Evolutionary conservation across 257 asterid genomes (phyloP).

Genomic region (Nicotiana paniculata): DNA sequence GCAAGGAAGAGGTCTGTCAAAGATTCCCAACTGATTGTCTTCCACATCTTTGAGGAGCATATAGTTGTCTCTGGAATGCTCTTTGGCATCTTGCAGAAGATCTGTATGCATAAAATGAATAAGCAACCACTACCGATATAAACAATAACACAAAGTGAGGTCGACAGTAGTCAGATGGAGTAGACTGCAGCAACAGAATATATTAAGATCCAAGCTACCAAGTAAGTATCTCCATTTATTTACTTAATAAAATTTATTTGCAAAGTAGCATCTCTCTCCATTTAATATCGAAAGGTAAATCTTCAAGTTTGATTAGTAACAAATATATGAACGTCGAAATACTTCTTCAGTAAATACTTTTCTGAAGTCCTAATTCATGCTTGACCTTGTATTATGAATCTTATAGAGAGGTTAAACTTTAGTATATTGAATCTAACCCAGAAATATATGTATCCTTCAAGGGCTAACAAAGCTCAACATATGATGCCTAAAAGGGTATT

Average conservation of each 20-base stretch:
- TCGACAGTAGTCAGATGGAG: not conserved
- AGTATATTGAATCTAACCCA: not conserved
- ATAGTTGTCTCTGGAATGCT: constrained; percentile 56
- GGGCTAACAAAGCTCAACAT: not conserved
- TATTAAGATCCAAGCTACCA: not conserved
- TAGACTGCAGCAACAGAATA: constrained; percentile 1
- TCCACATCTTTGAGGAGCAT: constrained; percentile 54
- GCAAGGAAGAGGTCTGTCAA: constrained; percentile 91
- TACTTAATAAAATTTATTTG: not conserved
- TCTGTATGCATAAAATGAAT: not conserved
- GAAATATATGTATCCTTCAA: not conserved
- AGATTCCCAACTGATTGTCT: constrained; percentile 55
- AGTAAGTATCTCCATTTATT: not conserved
- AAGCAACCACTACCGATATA: not conserved
- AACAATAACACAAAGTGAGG: not conserved
- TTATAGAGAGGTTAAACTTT: not conserved
- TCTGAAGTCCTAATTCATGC: constrained; percentile 1
- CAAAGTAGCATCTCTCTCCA: not conserved
- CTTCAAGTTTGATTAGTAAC: not conserved
- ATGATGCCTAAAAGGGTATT: not conserved
- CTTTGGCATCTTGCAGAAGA: constrained; percentile 24
- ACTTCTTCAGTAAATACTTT: not conserved
- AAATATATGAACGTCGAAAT: not conserved
- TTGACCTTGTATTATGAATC: not conserved
- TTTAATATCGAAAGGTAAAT: not conserved